Evolutionary conservation across 2,329 filamentous ascomycete species (phyloP).

Genomic region (Huntiella omanensis): DNA sequence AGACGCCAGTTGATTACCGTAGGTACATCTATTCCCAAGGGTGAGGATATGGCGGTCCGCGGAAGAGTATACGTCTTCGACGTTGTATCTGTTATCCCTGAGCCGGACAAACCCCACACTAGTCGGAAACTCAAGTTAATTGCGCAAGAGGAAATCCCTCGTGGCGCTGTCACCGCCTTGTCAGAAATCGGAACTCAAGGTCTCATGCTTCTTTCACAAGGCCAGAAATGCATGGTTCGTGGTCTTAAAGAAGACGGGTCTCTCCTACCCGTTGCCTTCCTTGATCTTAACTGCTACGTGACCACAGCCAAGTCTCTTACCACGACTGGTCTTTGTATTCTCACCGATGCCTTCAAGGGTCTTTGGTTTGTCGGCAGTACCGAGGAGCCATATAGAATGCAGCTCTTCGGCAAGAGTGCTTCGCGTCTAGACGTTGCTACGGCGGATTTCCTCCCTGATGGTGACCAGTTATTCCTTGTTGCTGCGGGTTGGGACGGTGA

Average conservation of each 20-base stretch:
- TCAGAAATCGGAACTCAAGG: constrained; percentile 73
- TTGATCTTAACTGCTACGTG: constrained; percentile 94
- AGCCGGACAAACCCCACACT: constrained; percentile 70
- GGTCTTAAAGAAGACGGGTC: constrained; percentile 91
- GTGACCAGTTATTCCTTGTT: constrained; percentile 63
- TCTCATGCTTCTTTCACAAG: constrained; percentile 76
- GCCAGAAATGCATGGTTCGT: constrained; percentile 92
- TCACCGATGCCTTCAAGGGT: constrained; percentile 82
- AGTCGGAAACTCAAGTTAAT: constrained; percentile 71
- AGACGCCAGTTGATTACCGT: constrained; percentile 65
- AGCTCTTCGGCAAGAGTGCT: constrained; percentile 73
- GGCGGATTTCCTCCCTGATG: constrained; percentile 77
- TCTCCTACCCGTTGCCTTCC: constrained; percentile 81
- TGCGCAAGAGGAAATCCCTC: constrained; percentile 75
- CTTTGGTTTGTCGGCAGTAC: constrained; percentile 94
- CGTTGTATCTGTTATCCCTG: constrained; percentile 76
- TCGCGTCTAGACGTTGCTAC: constrained; percentile 60
- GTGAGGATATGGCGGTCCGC: constrained; percentile 74
- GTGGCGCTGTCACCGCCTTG: constrained; percentile 75
- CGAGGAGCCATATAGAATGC: constrained; percentile 92
- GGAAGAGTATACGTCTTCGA: constrained; percentile 83
- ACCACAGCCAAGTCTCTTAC: constrained; percentile 68
- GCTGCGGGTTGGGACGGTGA: constrained; percentile 72
- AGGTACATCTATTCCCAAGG: constrained; percentile 68
- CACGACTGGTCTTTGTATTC: constrained; percentile 66